phyloP scores from a whole-genome alignment of 148 eudicot species.

The Chenopodium quinoa region DNA sequence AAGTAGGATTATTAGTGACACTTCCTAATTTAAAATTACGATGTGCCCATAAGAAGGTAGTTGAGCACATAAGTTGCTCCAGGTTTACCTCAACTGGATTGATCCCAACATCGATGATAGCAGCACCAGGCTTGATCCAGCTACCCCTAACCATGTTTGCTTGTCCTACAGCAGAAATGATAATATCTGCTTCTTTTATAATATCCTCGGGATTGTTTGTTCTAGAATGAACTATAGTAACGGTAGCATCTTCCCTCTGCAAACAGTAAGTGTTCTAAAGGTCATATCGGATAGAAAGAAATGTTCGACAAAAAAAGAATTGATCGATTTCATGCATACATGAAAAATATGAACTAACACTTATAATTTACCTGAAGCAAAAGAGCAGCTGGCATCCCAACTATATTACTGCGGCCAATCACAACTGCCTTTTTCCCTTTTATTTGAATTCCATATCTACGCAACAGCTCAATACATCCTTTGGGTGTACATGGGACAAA shows the following conservation, averaged over 20 bases:
- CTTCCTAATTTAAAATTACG: not conserved
- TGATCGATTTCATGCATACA: not conserved
- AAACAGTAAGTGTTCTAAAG: constrained; percentile 10
- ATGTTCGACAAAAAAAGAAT: not conserved
- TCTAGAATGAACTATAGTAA: constrained; percentile 84
- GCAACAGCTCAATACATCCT: constrained; percentile 95
- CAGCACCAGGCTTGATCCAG: constrained; percentile 94
- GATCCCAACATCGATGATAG: constrained; percentile 91
- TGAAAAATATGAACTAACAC: not conserved
- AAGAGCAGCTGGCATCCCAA: constrained; percentile 93
- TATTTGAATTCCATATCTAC: constrained; percentile 65
- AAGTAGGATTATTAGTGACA: not conserved
- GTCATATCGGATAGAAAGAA: not conserved
- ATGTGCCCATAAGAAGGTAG: not conserved
- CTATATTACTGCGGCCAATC: constrained; percentile 92
- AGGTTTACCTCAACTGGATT: constrained; percentile 77
- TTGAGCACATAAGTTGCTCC: not conserved
- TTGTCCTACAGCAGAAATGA: constrained; percentile 80
- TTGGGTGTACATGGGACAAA: constrained; percentile 97
- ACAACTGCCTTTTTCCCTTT: constrained; percentile 90
- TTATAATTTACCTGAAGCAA: constrained; percentile 58
- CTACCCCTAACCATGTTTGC: constrained; percentile 90
- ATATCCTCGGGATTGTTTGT: constrained; percentile 81
- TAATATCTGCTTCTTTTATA: constrained; percentile 81
- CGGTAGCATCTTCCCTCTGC: constrained; percentile 96